Evolutionary conservation across 2,329 filamentous ascomycete species (phyloP).

Genomic region (Corynespora cassiicola): DNA sequence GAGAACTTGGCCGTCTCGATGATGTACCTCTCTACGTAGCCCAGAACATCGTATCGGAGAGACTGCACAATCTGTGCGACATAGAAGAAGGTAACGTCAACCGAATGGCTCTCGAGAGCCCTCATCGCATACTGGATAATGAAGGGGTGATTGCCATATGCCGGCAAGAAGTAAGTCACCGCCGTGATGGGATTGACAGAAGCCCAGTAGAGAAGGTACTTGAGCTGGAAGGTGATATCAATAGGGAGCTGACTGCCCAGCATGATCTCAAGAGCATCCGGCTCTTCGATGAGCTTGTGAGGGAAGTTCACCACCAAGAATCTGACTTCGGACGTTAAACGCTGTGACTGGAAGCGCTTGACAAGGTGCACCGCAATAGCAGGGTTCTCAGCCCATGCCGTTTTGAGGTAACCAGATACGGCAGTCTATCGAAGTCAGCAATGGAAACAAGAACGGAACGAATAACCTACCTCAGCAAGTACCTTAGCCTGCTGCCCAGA

Average conservation of each 20-base stretch:
- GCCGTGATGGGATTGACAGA: constrained; percentile 92
- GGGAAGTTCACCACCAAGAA: constrained; percentile 82
- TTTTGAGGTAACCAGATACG: constrained; percentile 71
- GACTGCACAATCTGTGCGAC: constrained; percentile 98
- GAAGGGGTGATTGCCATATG: constrained; percentile 89
- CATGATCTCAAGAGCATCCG: constrained; percentile 82
- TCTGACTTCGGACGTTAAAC: constrained; percentile 77
- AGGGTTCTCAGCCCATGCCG: constrained; percentile 87
- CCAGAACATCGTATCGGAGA: constrained; percentile 87
- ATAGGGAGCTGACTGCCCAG: constrained; percentile 77
- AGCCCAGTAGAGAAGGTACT: constrained; percentile 93
- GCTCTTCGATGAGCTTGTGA: constrained; percentile 79
- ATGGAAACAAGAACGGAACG: neutral
- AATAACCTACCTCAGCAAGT: constrained; percentile 46
- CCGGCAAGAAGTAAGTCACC: constrained; percentile 89
- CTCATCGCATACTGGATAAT: constrained; percentile 97
- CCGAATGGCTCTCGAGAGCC: constrained; percentile 88
- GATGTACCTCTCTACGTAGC: constrained; percentile 96
- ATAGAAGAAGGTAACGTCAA: constrained; percentile 99
- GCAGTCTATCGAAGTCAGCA: constrained; percentile 53
- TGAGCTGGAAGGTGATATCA: constrained; percentile 85
- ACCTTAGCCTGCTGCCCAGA: constrained; percentile 51
- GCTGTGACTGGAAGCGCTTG: constrained; percentile 77
- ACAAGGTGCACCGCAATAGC: constrained; percentile 86
- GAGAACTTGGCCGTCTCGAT: constrained; percentile 96